Base-by-base conservation (phyloP, 257 asterid species). In the Agastache rugosa region DNA sequence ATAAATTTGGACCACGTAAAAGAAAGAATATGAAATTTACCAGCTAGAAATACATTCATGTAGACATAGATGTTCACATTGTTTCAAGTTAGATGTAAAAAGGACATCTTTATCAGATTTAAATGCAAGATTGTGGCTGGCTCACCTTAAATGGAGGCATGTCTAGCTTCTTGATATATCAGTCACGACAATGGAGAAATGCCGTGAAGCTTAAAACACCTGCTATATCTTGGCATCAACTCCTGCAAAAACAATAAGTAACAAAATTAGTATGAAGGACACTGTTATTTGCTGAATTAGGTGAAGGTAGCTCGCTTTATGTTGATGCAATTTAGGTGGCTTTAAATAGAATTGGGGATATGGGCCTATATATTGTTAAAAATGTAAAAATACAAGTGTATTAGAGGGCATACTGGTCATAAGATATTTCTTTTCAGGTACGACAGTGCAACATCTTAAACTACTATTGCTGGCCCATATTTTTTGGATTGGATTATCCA, bases 91-190 rank as follows among this genome's bases (percentile, higher is more conserved):
- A 39, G 17, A 29, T 22, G 5, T 23, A 11, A 64, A 25, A n/a
- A 54, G 8, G 37, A 37, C 1, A 3, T 19, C 5, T n/a, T 16
- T 22, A 50, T 48, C 2, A 20, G 20, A 61, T 35, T 73, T 9
- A 62, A 15, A 62, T 62, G 48, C 53, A 62, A 62, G 63, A 35
- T 73, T 14, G 50, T 60, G 19, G 63, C 44, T 20, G 31, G 45
- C 20, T 74, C 34, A 39, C 59, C 65, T 54, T 54, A 54, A 74
- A 54, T 54, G 17, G 48, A 16, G 60, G 53, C 11, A 58, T 63
- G 67, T 22, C 44, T 22, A 39, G 11, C 55, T 34, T 53, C 66
- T 51, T 5, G 15, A 12, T 48, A 29, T 29, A 47, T 48, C 22
- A 47, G 54, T 14, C 25, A 42, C 1, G 4, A 50, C 45, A 35